Evolutionary conservation across 441 rosid species (phyloP).

Genomic region (Pelargonium myrrhifolium): DNA sequence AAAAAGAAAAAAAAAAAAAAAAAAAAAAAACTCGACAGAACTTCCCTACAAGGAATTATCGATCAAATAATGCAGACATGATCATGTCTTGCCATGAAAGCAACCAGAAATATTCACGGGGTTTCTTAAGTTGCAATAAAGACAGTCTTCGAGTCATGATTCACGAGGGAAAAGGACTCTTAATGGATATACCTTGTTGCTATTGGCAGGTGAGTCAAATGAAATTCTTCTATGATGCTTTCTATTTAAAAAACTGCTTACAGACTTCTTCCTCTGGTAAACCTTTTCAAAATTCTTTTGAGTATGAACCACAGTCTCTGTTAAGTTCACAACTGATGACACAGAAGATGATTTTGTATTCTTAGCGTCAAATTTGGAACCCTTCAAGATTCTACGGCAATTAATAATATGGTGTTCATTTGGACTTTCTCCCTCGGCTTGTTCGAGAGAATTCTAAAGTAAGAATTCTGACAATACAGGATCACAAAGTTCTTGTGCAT

Average conservation of each 20-base stretch:
- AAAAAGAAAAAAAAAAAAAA: too few relatives aligned
- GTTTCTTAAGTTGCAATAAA: too few relatives aligned
- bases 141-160: too few relatives aligned
- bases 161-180: neutral
- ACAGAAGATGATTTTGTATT: slow-evolving; percentile 18
- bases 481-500: neutral
- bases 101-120: too few relatives aligned
- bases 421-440: slow-evolving; percentile 26
- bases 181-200: slow-evolving; percentile 31
- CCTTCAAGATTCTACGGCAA: slow-evolving; percentile 17
- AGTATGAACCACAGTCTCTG: slow-evolving; percentile 22
- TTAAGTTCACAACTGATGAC: slow-evolving; percentile 24
- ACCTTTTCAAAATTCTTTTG: slow-evolving; percentile 23
- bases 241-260: slow-evolving; percentile 19
- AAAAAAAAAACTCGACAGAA: too few relatives aligned
- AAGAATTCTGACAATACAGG: neutral
- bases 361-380: slow-evolving; percentile 31
- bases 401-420: slow-evolving; percentile 17
- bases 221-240: slow-evolving; percentile 21
- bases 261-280: slow-evolving; percentile 23
- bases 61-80: too few relatives aligned
- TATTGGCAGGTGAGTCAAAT: slow-evolving; percentile 23
- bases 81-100: too few relatives aligned
- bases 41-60: too few relatives aligned
- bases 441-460: slow-evolving; percentile 14